Base-by-base conservation (phyloP, 2,329 filamentous ascomycete genomes). In the Aureobasidium leucospermi region DNA sequence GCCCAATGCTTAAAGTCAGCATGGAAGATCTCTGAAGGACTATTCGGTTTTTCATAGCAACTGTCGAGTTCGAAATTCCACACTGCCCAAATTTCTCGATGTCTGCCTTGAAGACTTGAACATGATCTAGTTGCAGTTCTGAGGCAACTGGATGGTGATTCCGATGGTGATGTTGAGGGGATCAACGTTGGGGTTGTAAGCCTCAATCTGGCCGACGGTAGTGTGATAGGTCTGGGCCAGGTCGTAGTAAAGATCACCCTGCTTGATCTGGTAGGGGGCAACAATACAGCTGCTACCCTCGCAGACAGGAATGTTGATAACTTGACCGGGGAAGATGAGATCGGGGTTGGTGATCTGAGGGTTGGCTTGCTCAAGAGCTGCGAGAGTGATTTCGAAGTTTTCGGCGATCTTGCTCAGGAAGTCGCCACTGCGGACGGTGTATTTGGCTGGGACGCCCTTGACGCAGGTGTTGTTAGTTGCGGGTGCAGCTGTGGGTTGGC, bases 281-380 rank as follows among this genome's bases (percentile, higher is more conserved):
- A 68, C 62, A 10, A 47, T 48, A 59, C 66, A 68, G 46, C 48
- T 41, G 29, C 61, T 66, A 34, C 60, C 55, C 2, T 63, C 56
- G 61, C 67, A 69, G 28, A 67, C 48, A 1, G 67, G 66, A 9
- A 68, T 60, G 58, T 66, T 66, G 60, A 69, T 62, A 43, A 67
- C 31, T 48, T 67, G 60, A 34, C 62, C 66, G 16, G 63, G 41
- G 29, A 48, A 5, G 52, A 67, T 65, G 46, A 60, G 28, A 19
- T 67, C 63, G 9, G 53, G 48, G 49, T 68, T 63, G 11, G 58
- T 36, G 58, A 68, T 66, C 48, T 67, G 62, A 5, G 60, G 39
- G 63, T 69, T 69, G 47, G 63, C 66, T 15, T 19, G 62, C 19
- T 60, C 42, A 46, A 69, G 49, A 4, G 63, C 52, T 11, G 23